Conservation (phyloP, 805 yeast species). For the Diddensiella transvaalensis region DNA sequence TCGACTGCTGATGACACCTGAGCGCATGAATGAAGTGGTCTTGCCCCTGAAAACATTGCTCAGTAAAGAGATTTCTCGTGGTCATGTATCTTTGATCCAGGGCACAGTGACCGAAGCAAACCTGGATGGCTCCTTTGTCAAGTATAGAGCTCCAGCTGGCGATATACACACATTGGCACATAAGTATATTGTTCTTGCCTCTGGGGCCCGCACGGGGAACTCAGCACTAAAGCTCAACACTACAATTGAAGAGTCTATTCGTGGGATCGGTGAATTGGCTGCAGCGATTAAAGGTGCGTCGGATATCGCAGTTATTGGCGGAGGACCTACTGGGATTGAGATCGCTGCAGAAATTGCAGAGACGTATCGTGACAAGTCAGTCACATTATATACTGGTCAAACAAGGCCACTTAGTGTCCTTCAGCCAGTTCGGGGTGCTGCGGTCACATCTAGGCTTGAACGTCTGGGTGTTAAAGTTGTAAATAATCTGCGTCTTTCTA, state of each 20-base stretch:
- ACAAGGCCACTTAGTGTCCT: conserved; percentile 19
- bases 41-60: conserved; percentile 5
- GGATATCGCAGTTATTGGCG: conserved; percentile 47
- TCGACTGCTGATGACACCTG: conserved; percentile 18
- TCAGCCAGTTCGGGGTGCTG: conserved; percentile 11
- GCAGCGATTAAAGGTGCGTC: conserved; percentile 35
- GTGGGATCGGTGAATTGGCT: conserved; percentile 4
- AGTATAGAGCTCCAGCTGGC: not conserved
- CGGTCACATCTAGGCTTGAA: conserved; percentile 17
- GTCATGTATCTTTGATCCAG: conserved; percentile 14
- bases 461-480: conserved; percentile 21
- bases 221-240: conserved; percentile 17
- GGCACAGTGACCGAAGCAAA: conserved; percentile 18
- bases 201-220: conserved; percentile 18
- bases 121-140: conserved; percentile 12
- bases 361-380: conserved; percentile 33
- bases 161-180: conserved; percentile 5
- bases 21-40: conserved; percentile 2
- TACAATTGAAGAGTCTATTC: conserved; percentile 7
- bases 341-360: conserved; percentile 46
- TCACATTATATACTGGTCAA: conserved; percentile 29
- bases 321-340: conserved; percentile 53
- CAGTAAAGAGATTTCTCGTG: conserved; percentile 3
- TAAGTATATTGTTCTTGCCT: conserved; percentile 21
- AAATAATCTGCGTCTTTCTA: conserved; percentile 8